phyloP scores from a whole-genome alignment of 257 asterid species.

The Asclepias syriaca region DNA sequence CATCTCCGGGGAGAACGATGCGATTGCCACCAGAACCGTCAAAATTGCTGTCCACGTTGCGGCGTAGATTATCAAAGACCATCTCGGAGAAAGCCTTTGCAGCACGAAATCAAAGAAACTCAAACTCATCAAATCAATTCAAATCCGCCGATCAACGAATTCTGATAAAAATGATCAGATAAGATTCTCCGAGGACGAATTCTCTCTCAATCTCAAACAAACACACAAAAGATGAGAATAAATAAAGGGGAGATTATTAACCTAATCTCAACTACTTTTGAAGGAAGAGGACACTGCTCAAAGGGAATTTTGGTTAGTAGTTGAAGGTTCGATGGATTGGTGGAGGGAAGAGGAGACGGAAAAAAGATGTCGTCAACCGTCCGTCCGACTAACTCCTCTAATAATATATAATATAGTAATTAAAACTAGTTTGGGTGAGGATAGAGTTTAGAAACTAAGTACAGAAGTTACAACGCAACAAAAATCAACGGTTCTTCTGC shows the following conservation, averaged over 20 bases:
- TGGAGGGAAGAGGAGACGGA: constrained; percentile 2
- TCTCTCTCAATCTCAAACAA: too few relatives aligned
- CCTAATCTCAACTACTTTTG: constrained; percentile 53
- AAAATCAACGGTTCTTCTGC: not conserved
- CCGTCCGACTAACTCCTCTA: not conserved
- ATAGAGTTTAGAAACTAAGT: too few relatives aligned
- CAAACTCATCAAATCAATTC: constrained; percentile 30
- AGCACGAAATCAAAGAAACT: constrained; percentile 34
- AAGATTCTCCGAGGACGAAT: too few relatives aligned
- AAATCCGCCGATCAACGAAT: not conserved
- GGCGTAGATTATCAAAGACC: constrained; percentile 58
- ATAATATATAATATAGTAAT: too few relatives aligned
- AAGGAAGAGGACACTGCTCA: constrained; percentile 10
- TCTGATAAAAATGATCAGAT: too few relatives aligned
- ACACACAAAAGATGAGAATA: too few relatives aligned
- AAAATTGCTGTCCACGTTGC: constrained; percentile 70
- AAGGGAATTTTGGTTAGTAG: constrained; percentile 20
- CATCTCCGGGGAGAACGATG: constrained; percentile 73
- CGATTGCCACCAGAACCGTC: constrained; percentile 58
- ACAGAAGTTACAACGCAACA: not conserved
- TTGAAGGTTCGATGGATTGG: constrained; percentile 10
- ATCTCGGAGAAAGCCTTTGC: constrained; percentile 34
- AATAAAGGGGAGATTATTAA: too few relatives aligned
- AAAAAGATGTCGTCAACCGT: not conserved
- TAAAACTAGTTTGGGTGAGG: too few relatives aligned